Conservation (phyloP, 108 stramenopile genomes). For the Nitzschia palea region DNA sequence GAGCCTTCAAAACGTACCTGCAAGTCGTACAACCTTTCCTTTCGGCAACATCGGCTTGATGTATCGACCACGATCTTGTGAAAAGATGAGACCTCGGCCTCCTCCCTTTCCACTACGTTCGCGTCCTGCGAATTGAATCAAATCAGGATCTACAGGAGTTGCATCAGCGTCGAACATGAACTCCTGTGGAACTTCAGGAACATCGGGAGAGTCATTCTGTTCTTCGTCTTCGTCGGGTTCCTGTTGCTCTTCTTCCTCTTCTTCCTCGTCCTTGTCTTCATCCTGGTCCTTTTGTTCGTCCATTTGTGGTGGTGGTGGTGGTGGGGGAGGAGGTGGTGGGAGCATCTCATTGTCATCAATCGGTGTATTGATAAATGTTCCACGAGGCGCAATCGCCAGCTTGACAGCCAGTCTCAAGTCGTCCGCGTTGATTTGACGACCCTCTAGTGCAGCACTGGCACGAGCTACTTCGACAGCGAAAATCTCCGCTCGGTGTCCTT, state of each 20-base stretch:
- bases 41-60: constrained; percentile 97
- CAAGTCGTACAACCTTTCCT: constrained; percentile 87
- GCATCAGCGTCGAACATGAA: constrained; percentile 97
- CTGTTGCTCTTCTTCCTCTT: constrained; percentile 80
- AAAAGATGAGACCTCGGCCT: constrained; percentile 94
- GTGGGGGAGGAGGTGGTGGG: constrained; percentile 90
- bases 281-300: constrained; percentile 86
- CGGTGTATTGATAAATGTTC: constrained; percentile 89
- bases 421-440: constrained; percentile 81
- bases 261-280: constrained; percentile 78
- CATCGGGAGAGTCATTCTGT: constrained; percentile 76
- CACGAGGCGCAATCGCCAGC: constrained; percentile 94
- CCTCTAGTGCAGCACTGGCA: constrained; percentile 92
- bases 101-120: constrained; percentile 91
- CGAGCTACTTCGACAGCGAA: constrained; percentile 91
- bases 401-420: constrained; percentile 91
- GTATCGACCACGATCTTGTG: constrained; percentile 96
- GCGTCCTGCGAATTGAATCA: constrained; percentile 84
- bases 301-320: constrained; percentile 85
- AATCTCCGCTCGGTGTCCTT: constrained; percentile 97
- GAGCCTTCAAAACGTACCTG: constrained; percentile 38
- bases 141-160: constrained; percentile 95
- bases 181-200: constrained; percentile 91
- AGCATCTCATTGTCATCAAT: constrained; percentile 81
- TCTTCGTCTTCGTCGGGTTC: constrained; percentile 74